These are phyloP conservation scores for Hypholoma fasciculare DNA, from an alignment of 768 basidiomycete species.

Conservation along the genomic window DNA sequence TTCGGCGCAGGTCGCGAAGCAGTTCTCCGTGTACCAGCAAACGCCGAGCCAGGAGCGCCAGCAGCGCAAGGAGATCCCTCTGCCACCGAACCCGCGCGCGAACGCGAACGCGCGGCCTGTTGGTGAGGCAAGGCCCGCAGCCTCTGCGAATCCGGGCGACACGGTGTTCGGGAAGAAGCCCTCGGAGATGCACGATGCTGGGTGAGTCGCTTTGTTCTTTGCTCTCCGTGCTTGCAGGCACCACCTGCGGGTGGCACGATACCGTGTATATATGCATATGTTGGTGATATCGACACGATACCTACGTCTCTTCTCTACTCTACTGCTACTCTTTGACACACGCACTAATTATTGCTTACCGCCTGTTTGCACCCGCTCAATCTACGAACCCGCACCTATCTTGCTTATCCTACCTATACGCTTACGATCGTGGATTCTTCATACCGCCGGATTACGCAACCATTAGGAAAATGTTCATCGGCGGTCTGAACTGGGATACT, in stretches of 20 bases:
- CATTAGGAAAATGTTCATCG: conserved; percentile 87
- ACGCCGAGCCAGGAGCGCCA: conserved; percentile 66
- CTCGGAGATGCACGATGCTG: conserved; percentile 79
- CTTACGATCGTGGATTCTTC: conserved; percentile 9
- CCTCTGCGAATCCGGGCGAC: conserved; percentile 28
- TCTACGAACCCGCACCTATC: not conserved
- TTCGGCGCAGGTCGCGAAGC: conserved; percentile 65
- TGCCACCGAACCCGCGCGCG: conserved; percentile 22
- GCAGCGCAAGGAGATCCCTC: conserved; percentile 33
- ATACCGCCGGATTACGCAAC: not conserved
- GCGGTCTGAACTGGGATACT: conserved; percentile 90
- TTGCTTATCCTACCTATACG: conserved; percentile 11
- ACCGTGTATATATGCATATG: conserved; percentile 2
- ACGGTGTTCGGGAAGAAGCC: conserved; percentile 59
- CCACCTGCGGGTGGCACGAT: not conserved
- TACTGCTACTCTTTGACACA: conserved; percentile 11
- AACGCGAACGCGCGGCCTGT: conserved; percentile 21
- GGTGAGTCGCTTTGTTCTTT: conserved; percentile 54
- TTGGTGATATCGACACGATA: not conserved
- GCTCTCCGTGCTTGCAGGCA: not conserved
- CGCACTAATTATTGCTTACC: conserved; percentile 1
- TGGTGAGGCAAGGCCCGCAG: conserved; percentile 32
- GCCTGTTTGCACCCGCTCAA: not conserved
- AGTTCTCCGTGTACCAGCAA: conserved; percentile 64
- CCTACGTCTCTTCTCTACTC: conserved; percentile 28